These are phyloP conservation scores for Hyaloperonospora arabidopsidis DNA, from an alignment of 352 stramenopile genomes.

Conservation along the genomic window DNA sequence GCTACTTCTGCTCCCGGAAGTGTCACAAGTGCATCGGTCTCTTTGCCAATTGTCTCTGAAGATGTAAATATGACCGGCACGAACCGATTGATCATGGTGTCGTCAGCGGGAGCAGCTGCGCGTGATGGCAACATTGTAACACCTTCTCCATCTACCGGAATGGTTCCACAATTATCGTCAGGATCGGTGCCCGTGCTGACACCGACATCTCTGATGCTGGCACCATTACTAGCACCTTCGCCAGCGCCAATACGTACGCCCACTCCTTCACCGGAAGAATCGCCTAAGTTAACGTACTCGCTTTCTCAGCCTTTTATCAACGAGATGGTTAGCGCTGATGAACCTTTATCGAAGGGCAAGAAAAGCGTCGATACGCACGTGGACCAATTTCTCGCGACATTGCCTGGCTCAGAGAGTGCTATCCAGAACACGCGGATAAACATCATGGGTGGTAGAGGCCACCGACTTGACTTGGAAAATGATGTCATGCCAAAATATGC, in stretches of 20 bases:
- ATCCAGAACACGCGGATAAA: slow-evolving; percentile 88
- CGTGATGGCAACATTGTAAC: slow-evolving; percentile 17
- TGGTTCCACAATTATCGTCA: not conserved
- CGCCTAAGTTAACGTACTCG: slow-evolving; percentile 8
- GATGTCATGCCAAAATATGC: slow-evolving; percentile 30
- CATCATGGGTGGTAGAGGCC: slow-evolving; percentile 86
- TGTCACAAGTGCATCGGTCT: slow-evolving; percentile 10
- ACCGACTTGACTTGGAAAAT: slow-evolving; percentile 79
- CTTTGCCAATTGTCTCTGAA: slow-evolving; percentile 13
- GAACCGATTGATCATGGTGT: slow-evolving; percentile 34
- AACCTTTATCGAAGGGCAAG: slow-evolving; percentile 48
- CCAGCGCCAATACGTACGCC: slow-evolving; percentile 1
- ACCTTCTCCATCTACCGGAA: slow-evolving; percentile 11
- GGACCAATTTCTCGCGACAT: slow-evolving; percentile 69
- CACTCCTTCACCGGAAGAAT: slow-evolving; percentile 4
- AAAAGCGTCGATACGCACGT: slow-evolving; percentile 35
- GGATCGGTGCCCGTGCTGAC: not conserved
- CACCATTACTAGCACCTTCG: not conserved
- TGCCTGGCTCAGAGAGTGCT: slow-evolving; percentile 87
- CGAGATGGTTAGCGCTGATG: slow-evolving; percentile 29
- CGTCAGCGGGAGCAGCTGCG: slow-evolving; percentile 10
- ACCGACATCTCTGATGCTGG: not conserved
- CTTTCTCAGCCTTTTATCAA: slow-evolving; percentile 25
- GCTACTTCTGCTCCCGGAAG: slow-evolving; percentile 15
- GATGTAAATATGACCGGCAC: slow-evolving; percentile 50